Base-by-base conservation (phyloP, 2,329 filamentous ascomycete species). In the Pseudogymnoascus verrucosus region DNA sequence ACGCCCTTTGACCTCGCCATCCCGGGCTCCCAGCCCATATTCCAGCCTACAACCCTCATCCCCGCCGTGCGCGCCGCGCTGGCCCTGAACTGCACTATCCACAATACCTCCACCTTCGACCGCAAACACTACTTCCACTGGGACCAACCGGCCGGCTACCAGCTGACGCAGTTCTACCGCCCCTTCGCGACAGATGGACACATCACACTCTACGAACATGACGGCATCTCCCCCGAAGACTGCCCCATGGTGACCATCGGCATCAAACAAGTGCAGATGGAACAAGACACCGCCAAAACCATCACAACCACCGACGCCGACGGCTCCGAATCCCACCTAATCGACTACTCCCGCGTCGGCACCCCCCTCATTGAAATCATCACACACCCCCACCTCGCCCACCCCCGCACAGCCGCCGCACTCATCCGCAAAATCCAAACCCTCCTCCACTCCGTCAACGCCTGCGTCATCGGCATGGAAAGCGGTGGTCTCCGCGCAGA, bases 71-170 rank as follows among this genome's bases (percentile, higher is more conserved):
- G 95, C 65, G 93, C 93, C 16, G 93, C 95, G 0, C 78, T 97
- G 60, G 91, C 92, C 0, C 80, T 99, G 51, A 84, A 88, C 64
- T 98, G 95, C 75, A 78, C 86, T 1, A 83, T 98, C 62, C 89
- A 96, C 72, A 79, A 77, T 1, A 82, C 84, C 69, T 96, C 92
- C 75, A 85, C 85, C 62, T 99, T 97, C 77, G 95, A 99, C 76
- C 84, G 95, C 67, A 99, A 99, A 75, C 95, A 99, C 76, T 99
- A 99, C 77, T 98, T 99, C 76, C 96, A 97, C 79, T 96, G 95
- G 84, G 95, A 99, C 75, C 95, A 99, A 76, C 95, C 95, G 0
- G 84, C 91, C 0, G 95, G 95, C 0, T 99, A 99, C 75, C 95
- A 99, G 75, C 96, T 99, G 67, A 99, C 95, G 1, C 95, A 99